Percentiles rank a stretch among this genome's conserved stretches.
These are phyloP conservation scores for Eutrema heterophyllum DNA, from an alignment of 345 rosid species.

Conservation along the genomic window DNA sequence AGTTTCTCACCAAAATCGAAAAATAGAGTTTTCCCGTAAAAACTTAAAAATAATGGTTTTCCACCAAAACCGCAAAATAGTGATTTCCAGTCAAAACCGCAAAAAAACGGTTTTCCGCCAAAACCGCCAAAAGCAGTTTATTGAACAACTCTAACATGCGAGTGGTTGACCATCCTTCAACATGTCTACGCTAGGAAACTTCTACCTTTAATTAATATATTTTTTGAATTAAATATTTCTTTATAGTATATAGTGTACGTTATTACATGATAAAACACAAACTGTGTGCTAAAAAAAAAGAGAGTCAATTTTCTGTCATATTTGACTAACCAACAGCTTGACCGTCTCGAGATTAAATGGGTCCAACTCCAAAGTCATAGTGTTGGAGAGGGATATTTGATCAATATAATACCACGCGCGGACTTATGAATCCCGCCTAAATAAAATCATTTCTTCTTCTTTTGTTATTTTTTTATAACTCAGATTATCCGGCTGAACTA, in stretches of 20 bases:
- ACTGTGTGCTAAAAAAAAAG: not conserved
- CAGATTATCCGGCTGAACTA: too few species aligned
- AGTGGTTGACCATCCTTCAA: slow-evolving; percentile 15
- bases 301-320: slow-evolving; percentile 23
- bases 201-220: not conserved
- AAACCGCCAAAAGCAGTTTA: too few species aligned
- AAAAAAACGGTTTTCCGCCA: too few species aligned
- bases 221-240: not conserved
- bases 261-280: not conserved
- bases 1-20: too few species aligned
- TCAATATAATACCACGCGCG: not conserved
- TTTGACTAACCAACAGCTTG: slow-evolving; percentile 29
- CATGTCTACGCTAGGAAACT: slow-evolving; percentile 14
- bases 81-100: too few species aligned
- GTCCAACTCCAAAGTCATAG: slow-evolving; percentile 4
- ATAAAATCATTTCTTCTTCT: not conserved
- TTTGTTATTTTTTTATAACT: too few species aligned
- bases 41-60: too few species aligned
- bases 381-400: not conserved
- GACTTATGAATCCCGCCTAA: not conserved
- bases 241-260: not conserved
- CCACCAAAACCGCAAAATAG: too few species aligned
- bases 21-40: too few species aligned
- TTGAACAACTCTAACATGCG: slow-evolving; percentile 15
- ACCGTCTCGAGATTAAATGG: not conserved